These are phyloP conservation scores for Syncephalastrum contaminatum DNA, from an alignment of 371 early-diverging fungal genomes.

Conservation along the genomic window DNA sequence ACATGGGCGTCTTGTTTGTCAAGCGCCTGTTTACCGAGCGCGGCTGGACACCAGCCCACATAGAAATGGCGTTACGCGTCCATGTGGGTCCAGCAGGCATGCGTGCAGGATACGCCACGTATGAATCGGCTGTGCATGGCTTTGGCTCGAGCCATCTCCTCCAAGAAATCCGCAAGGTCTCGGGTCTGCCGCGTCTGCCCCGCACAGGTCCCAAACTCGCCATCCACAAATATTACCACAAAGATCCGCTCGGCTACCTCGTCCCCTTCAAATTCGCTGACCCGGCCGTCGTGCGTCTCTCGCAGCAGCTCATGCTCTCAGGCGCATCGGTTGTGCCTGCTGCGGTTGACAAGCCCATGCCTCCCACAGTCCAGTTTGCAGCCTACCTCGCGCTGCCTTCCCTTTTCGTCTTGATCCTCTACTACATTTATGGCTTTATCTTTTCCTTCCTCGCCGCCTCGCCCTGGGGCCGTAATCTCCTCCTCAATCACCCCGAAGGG, in stretches of 20 bases:
- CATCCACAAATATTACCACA: constrained; percentile 45
- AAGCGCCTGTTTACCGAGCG: constrained; percentile 44
- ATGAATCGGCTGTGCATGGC: constrained; percentile 63
- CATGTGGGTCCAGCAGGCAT: constrained; percentile 53
- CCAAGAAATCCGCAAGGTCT: constrained; percentile 54
- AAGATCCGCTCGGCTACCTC: constrained; percentile 51
- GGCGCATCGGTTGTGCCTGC: constrained; percentile 11
- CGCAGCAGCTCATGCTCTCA: constrained; percentile 49
- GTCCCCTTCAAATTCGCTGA: constrained; percentile 64
- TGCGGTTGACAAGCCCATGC: constrained; percentile 20
- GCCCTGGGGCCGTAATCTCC: constrained; percentile 56
- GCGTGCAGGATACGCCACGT: constrained; percentile 58
- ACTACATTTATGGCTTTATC: constrained; percentile 34
- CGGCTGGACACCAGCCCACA: constrained; percentile 49
- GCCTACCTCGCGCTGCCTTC: constrained; percentile 59
- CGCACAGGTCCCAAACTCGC: constrained; percentile 38
- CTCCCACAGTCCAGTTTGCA: constrained; percentile 60
- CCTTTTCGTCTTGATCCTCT: constrained; percentile 40
- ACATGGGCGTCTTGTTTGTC: constrained; percentile 60
- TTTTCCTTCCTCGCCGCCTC: constrained; percentile 51
- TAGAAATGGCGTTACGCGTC: constrained; percentile 64
- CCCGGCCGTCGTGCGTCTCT: constrained; percentile 57
- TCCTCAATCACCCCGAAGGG: constrained; percentile 57
- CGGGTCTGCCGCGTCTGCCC: constrained; percentile 46
- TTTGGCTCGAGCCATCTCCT: constrained; percentile 52